Conservation (phyloP, 2,329 filamentous ascomycete genomes). For the Exutisphaerella laricina region DNA sequence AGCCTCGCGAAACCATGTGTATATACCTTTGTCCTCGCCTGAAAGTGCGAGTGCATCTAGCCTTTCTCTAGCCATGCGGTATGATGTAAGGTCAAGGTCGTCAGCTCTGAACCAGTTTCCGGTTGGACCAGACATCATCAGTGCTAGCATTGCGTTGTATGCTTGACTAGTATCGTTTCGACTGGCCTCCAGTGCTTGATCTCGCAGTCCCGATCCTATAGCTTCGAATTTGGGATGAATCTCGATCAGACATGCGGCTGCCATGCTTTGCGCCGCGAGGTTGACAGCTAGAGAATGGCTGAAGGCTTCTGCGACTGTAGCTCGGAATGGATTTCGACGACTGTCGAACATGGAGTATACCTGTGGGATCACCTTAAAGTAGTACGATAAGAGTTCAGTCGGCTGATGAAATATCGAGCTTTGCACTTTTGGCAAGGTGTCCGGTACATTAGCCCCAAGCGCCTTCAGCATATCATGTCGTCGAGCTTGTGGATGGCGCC, state of each 20-base stretch:
- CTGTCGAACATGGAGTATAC: slow-evolving; percentile 20
- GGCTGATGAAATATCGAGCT: slow-evolving; percentile 15
- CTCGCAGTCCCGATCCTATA: slow-evolving; percentile 21
- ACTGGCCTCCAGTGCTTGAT: slow-evolving; percentile 21
- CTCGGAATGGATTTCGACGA: slow-evolving; percentile 18
- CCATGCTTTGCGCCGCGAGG: slow-evolving; percentile 22
- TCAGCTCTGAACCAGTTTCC: slow-evolving; percentile 56
- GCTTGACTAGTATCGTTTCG: slow-evolving; percentile 18
- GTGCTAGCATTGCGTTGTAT: slow-evolving; percentile 42
- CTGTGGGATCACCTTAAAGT: slow-evolving; percentile 20
- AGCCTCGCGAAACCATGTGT: slow-evolving; percentile 53
- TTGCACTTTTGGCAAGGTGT: slow-evolving; percentile 9
- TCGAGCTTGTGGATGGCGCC: not conserved
- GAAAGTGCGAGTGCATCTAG: slow-evolving; percentile 13
- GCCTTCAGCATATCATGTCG: slow-evolving; percentile 14
- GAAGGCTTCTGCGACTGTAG: slow-evolving; percentile 17
- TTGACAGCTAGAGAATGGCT: slow-evolving; percentile 19
- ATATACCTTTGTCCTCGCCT: slow-evolving; percentile 22
- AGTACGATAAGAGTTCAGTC: slow-evolving; percentile 19
- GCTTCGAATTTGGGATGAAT: slow-evolving; percentile 22
- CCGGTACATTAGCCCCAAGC: slow-evolving; percentile 8
- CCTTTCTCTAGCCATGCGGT: slow-evolving; percentile 28
- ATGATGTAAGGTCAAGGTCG: slow-evolving; percentile 50
- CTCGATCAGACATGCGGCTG: slow-evolving; percentile 25
- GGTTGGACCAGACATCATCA: slow-evolving; percentile 55